A percentile compares a stretch with the other conserved stretches of the same genome.
phyloP scores from a whole-genome alignment of 2,329 filamentous ascomycete genomes.

The Remersonia thermophila region DNA sequence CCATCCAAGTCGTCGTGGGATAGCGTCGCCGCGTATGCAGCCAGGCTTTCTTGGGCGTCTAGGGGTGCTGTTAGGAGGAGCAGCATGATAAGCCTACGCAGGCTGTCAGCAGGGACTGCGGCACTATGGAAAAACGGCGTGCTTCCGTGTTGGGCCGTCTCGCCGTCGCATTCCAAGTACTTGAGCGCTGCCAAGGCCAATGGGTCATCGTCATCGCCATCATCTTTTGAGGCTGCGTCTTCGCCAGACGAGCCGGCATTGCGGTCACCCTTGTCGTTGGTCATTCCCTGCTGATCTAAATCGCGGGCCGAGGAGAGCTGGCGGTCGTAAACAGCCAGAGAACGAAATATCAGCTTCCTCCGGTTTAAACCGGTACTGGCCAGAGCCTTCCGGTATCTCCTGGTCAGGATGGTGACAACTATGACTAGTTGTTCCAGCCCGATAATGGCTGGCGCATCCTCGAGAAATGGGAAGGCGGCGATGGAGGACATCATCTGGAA shows the following conservation, averaged over 20 bases:
- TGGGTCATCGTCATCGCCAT: conserved; percentile 42
- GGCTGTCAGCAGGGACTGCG: conserved; percentile 62
- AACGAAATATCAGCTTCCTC: conserved; percentile 55
- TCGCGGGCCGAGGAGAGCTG: conserved; percentile 27
- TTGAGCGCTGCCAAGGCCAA: conserved; percentile 58
- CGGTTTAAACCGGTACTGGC: conserved; percentile 44
- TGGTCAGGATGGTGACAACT: conserved; percentile 60
- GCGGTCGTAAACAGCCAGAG: conserved; percentile 59
- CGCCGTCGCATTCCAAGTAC: conserved; percentile 51
- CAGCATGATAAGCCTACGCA: conserved; percentile 57
- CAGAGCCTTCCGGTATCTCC: conserved; percentile 53
- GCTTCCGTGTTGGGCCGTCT: conserved; percentile 37
- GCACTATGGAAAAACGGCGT: conserved; percentile 44
- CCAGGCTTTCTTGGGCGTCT: conserved; percentile 50
- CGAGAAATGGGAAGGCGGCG: conserved; percentile 61
- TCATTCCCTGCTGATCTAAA: too few species aligned
- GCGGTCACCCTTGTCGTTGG: too few species aligned
- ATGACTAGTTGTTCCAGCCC: conserved; percentile 60
- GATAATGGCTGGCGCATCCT: conserved; percentile 57
- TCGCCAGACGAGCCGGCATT: too few species aligned
- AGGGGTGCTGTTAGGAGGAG: conserved; percentile 55
- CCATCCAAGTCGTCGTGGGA: conserved; percentile 42
- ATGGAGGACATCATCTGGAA: conserved; percentile 62
- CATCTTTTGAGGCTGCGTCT: conserved; percentile 26
- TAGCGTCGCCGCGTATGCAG: conserved; percentile 46